Percentiles rank a stretch among this genome's conserved stretches.
phyloP scores from a whole-genome alignment of 306 rosid genomes.

The Quercus cerris region DNA sequence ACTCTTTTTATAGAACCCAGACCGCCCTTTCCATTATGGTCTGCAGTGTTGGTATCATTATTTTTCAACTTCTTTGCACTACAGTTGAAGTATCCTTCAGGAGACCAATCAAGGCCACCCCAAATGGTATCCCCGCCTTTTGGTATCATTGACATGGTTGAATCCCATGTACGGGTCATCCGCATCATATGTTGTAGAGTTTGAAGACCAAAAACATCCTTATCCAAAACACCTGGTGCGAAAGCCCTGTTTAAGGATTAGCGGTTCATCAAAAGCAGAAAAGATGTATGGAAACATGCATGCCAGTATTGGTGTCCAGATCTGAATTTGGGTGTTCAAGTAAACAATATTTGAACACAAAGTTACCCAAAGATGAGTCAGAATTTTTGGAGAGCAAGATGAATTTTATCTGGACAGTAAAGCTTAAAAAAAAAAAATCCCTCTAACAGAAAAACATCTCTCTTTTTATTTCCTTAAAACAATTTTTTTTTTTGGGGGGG shows the following conservation, averaged over 20 bases:
- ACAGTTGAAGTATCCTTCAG: constrained; percentile 56
- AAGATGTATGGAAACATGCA: background rate
- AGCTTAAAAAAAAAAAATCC: background rate
- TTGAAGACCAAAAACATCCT: constrained; percentile 77
- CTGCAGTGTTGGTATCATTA: constrained; percentile 30
- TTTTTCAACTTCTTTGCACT: constrained; percentile 53
- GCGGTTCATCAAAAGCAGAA: constrained; percentile 18
- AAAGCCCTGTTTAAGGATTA: constrained; percentile 57
- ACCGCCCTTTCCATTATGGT: constrained; percentile 22
- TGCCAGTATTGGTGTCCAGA: background rate
- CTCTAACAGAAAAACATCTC: background rate
- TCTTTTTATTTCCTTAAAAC: no score
- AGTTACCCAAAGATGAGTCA: background rate
- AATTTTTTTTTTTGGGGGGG: no score
- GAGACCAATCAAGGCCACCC: constrained; percentile 89
- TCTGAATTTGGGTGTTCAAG: background rate
- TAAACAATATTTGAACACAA: background rate
- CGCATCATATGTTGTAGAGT: constrained; percentile 74
- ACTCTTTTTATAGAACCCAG: constrained; percentile 18
- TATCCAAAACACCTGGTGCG: constrained; percentile 73
- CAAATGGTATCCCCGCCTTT: constrained; percentile 83
- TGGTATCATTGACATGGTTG: constrained; percentile 90
- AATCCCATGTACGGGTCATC: constrained; percentile 90
- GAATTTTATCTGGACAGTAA: background rate
- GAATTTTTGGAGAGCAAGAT: background rate